Percentiles rank a stretch among this genome's conserved stretches.
phyloP scores from a whole-genome alignment of 2,329 filamentous ascomycete genomes.

The Fusarium oligoseptatum region DNA sequence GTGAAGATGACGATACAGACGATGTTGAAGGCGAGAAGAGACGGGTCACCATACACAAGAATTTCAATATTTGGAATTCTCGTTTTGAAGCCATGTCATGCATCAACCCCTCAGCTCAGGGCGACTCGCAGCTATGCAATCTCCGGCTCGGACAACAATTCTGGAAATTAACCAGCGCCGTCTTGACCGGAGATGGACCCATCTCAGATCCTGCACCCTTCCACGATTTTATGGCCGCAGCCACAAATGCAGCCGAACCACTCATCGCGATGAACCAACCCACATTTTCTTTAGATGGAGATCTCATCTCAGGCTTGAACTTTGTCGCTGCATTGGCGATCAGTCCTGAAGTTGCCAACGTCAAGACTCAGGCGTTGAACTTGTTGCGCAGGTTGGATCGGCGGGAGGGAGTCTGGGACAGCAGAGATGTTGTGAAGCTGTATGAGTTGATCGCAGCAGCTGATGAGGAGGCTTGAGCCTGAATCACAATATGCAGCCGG shows the following conservation, averaged over 20 bases:
- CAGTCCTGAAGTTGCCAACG: neutral
- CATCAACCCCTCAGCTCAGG: neutral
- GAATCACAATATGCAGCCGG: neutral
- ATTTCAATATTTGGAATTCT: neutral
- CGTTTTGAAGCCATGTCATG: neutral
- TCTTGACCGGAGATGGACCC: neutral
- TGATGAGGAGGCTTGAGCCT: neutral
- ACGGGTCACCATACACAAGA: neutral
- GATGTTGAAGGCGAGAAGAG: neutral
- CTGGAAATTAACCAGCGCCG: neutral
- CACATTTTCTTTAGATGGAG: neutral
- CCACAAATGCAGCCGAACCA: neutral
- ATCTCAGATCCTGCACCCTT: neutral
- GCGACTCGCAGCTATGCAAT: neutral
- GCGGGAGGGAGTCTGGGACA: neutral
- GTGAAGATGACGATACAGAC: neutral
- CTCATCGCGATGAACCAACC: neutral
- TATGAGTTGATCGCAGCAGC: neutral
- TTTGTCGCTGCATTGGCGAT: neutral
- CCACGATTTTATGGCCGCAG: neutral
- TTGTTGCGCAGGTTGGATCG: neutral
- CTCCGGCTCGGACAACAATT: neutral
- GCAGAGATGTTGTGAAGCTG: neutral
- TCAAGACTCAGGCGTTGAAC: neutral
- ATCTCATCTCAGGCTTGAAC: neutral